These are phyloP conservation scores for Physcomitrium patens DNA, from an alignment of 225 moss, liverwort and hornwort genomes.

Conservation along the genomic window DNA sequence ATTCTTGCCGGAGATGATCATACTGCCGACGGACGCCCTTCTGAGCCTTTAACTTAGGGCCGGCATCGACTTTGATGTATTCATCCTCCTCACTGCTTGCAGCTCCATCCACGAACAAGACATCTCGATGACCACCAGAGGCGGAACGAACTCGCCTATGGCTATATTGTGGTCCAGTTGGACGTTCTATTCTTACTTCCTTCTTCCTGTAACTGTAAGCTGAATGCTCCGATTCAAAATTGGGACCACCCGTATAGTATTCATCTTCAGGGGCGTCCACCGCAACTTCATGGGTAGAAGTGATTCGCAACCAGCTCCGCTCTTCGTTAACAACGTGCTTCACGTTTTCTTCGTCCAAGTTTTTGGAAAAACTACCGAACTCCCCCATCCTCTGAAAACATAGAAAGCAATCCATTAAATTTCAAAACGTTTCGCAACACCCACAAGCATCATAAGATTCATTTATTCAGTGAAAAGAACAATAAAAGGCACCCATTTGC, in stretches of 20 bases:
- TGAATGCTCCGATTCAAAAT: slow-evolving; percentile 18
- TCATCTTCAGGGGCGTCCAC: background rate
- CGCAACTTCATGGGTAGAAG: background rate
- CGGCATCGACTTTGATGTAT: background rate
- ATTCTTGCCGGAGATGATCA: slow-evolving; percentile 14
- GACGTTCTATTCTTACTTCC: slow-evolving; percentile 11
- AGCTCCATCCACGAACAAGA: background rate
- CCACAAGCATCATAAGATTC: background rate
- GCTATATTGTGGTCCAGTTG: background rate
- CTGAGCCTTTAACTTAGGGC: slow-evolving; percentile 23
- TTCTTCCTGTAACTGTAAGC: background rate
- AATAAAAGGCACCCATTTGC: background rate
- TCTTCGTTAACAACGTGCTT: background rate
- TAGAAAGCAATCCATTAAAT: background rate
- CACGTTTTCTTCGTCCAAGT: slow-evolving; percentile 9
- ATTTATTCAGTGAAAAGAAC: background rate
- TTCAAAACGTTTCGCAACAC: background rate
- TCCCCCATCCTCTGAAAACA: slow-evolving; percentile 36
- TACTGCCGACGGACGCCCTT: background rate
- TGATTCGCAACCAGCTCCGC: slow-evolving; percentile 9
- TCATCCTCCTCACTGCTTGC: slow-evolving; percentile 20
- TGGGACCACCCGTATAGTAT: background rate
- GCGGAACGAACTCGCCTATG: slow-evolving; percentile 12
- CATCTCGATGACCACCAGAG: background rate
- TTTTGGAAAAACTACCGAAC: background rate